These are phyloP conservation scores for Lichtheimia corymbifera DNA, from an alignment of 371 early-diverging fungal species.

Conservation along the genomic window DNA sequence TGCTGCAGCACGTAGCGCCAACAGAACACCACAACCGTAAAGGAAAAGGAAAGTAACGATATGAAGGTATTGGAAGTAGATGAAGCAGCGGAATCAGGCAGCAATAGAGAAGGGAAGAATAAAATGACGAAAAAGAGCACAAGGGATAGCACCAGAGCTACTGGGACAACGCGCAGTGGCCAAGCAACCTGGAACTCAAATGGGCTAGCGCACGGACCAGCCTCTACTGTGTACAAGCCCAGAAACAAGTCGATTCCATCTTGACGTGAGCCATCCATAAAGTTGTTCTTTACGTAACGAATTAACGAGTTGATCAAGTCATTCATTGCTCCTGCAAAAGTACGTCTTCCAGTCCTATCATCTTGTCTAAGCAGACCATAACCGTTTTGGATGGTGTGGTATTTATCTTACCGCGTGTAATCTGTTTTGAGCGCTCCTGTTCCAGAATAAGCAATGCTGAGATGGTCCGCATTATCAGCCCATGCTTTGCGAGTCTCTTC, in stretches of 20 bases:
- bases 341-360: slow-evolving; percentile 78
- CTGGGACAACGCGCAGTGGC: slow-evolving; percentile 24
- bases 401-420: slow-evolving; percentile 73
- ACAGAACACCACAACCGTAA: slow-evolving; percentile 29
- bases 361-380: neutral
- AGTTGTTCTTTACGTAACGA: slow-evolving; percentile 92
- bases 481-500: slow-evolving; percentile 66
- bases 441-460: slow-evolving; percentile 95
- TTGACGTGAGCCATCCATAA: slow-evolving; percentile 88
- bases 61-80: slow-evolving; percentile 22
- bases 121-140: slow-evolving; percentile 24
- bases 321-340: slow-evolving; percentile 74
- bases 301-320: slow-evolving; percentile 82
- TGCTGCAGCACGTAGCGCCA: slow-evolving; percentile 42
- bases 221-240: slow-evolving; percentile 64
- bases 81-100: slow-evolving; percentile 12
- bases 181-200: slow-evolving; percentile 19
- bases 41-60: slow-evolving; percentile 30
- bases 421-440: slow-evolving; percentile 98
- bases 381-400: neutral
- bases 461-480: slow-evolving; percentile 98
- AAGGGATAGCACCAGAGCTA: slow-evolving; percentile 25
- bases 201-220: slow-evolving; percentile 26
- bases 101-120: slow-evolving; percentile 25
- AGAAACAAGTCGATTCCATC: slow-evolving; percentile 82